These are phyloP conservation scores for Adiantum capillusveneris DNA, from an alignment of 75 land plant genomes.

Conservation along the genomic window DNA sequence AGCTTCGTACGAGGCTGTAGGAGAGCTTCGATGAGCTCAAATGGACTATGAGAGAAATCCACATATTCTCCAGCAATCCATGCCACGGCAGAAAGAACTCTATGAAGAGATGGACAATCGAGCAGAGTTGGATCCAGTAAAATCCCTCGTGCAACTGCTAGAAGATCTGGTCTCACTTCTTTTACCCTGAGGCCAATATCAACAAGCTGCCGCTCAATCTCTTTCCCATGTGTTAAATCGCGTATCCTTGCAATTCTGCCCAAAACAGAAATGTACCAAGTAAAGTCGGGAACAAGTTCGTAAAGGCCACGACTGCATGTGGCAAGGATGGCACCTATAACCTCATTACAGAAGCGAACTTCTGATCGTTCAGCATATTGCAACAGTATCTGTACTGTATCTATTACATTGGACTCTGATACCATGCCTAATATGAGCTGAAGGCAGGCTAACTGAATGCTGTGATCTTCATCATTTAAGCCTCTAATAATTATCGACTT, in stretches of 20 bases:
- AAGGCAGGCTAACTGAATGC: constrained; percentile 59
- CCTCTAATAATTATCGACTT: constrained; percentile 60
- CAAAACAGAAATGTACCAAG: constrained; percentile 85
- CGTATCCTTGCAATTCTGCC: constrained; percentile 71
- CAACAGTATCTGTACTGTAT: constrained; percentile 53
- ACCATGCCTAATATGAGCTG: constrained; percentile 70
- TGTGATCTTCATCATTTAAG: constrained; percentile 62
- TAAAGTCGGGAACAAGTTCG: constrained; percentile 76
- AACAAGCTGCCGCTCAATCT: constrained; percentile 82
- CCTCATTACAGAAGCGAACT: constrained; percentile 72
- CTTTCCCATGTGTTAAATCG: constrained; percentile 67
- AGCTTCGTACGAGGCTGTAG: constrained; percentile 77
- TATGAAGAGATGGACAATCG: constrained; percentile 48
- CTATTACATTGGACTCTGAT: constrained; percentile 63
- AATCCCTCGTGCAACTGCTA: constrained; percentile 58
- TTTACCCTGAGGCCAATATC: constrained; percentile 84
- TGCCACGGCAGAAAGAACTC: constrained; percentile 77
- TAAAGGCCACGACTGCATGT: constrained; percentile 67
- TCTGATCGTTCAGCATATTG: constrained; percentile 60
- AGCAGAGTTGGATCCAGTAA: constrained; percentile 85
- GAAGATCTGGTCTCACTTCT: constrained; percentile 68
- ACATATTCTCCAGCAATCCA: constrained; percentile 92
- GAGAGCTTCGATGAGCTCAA: constrained; percentile 81
- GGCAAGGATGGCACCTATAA: constrained; percentile 57
- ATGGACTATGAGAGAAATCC: constrained; percentile 52